Evolutionary conservation across 371 early-diverging fungal genomes (phyloP), one percentile per base, ranked within the genome.

Genomic region (Mucor circinelloides): DNA sequence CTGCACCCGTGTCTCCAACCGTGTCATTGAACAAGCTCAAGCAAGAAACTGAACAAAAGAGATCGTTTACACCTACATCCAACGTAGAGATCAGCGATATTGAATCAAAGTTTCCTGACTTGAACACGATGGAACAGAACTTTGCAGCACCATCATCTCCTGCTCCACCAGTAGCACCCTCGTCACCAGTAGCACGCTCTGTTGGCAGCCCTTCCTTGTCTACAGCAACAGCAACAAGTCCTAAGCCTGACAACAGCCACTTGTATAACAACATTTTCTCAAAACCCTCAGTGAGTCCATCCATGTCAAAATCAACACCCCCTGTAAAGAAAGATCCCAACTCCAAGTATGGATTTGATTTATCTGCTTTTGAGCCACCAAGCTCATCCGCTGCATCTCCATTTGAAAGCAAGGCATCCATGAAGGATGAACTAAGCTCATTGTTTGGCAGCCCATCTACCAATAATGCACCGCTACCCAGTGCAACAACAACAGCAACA

Each of bases 101-200:
- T 54, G 83, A 83, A 65, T 74, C 77, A 25, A 83, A 83, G 21
- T 83, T 80, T 55, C 83, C 83, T n/a, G 83, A 83, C 40, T 63
- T 83, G 21, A 70, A 38, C 31, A 80, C 81, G 0, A 79, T 83
- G 79, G 83, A 83, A 31, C 73, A 80, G 32, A 75, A 63, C 6
- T 83, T 80, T 42, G 50, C 64, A n/a, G 27, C 57, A 10, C 30
- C 57, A 28, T 25, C 55, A 17, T 48, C 55, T 54, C 52, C 67
- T 40, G 21, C 40, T 17, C 28, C 61, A 28, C 23, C 62, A 27
- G 12, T 58, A 28, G 17, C 34, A 6, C 0, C 30, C 6, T 30
- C 59, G 34, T 31, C 65, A 56, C 23, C 62, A 36, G 12, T 30
- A 6, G 2, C 57, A 57, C 23, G 19, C n/a, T 57, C 50, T 38